phyloP scores from a whole-genome alignment of 2,329 filamentous ascomycete genomes.

The Talaromyces sp. region DNA sequence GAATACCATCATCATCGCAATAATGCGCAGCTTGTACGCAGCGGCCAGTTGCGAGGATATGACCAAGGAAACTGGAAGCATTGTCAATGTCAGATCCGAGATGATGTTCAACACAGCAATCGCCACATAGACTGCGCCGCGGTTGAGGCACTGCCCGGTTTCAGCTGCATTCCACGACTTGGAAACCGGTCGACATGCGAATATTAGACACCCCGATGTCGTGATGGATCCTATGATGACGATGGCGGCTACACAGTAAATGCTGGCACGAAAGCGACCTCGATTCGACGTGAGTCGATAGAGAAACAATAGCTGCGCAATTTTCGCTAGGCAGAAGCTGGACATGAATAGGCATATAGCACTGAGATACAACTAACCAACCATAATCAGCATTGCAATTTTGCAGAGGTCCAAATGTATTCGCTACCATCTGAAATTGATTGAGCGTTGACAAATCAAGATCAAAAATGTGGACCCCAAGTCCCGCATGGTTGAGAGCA shows the following conservation, averaged over 20 bases:
- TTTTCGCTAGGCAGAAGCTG: neutral
- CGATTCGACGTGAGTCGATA: neutral
- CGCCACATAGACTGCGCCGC: neutral
- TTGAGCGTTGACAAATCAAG: neutral
- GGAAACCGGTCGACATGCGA: neutral
- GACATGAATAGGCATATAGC: neutral
- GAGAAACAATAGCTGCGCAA: neutral
- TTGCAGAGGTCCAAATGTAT: neutral
- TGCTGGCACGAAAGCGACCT: neutral
- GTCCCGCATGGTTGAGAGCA: neutral
- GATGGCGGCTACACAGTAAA: neutral
- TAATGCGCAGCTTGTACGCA: neutral
- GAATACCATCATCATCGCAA: neutral
- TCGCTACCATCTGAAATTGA: neutral
- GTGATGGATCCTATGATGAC: neutral
- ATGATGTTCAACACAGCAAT: neutral
- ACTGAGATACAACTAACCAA: neutral
- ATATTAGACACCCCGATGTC: neutral
- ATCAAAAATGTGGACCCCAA: neutral
- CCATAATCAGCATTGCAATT: neutral
- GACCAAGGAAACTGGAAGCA: neutral
- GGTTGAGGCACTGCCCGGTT: neutral
- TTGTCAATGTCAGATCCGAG: neutral
- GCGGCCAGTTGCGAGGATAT: neutral
- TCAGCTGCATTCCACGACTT: neutral